Base-by-base conservation (phyloP, 208 protist species). In the Histomonas meleagridis region DNA sequence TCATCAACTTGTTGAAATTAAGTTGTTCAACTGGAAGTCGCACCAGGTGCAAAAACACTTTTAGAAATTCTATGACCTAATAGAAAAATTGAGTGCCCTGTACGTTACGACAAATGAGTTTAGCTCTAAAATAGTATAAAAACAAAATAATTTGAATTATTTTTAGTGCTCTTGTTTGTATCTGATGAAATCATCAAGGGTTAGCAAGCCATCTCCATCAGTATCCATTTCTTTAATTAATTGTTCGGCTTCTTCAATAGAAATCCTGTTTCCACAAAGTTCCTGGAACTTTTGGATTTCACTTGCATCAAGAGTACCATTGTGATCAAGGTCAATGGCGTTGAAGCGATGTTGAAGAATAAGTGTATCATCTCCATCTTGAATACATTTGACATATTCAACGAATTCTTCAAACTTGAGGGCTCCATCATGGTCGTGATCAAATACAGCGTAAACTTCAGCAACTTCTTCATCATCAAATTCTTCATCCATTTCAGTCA, bases 201-300 rank as follows among this genome's bases (percentile, higher is more conserved):
- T 86, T 18, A 86, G 40, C 26, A 57, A 57, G 23, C 76, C 76
- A 86, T 86, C 76, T 14, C 76, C 76, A 35, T 86, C 46, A 46
- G 18, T 26, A 86, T 86, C 76, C 21, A 86, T 86, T 55, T 86
- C 76, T 38, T 86, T 86, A 28, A 86, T 43, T 5, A 86, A 26
- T 49, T 86, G 46, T 16, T 86, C 3, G 16, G 76, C 76, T 35
- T 86, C 46, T 86, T 86, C 76, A 38, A 86, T 23, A 46, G 76
- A 35, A 38, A 86, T 86, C 1, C 32, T 86, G 26, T 86, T 86
- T 86, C 76, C 76, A 46, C 76, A 86, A 35, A 86, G 28, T 49
- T 86, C 38, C 26, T 86, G 76, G 76, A 86, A 86, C 38, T 86
- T 12, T 46, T 86, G 76, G 18, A 86, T 51, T 86, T 86, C 76